These are phyloP conservation scores for Geranium brycei DNA, from an alignment of 345 rosid genomes.

Conservation along the genomic window DNA sequence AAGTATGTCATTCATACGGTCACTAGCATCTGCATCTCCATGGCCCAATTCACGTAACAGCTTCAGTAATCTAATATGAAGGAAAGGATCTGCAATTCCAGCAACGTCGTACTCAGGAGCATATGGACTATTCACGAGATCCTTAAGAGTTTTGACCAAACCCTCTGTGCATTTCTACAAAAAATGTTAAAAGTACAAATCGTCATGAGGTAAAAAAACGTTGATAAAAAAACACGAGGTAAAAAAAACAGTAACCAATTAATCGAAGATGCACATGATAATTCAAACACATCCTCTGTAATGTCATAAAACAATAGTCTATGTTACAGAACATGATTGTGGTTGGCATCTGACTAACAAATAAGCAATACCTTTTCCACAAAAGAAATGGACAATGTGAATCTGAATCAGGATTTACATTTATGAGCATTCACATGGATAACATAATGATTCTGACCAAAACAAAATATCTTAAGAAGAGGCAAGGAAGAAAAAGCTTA, in stretches of 20 bases:
- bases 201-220: constrained; percentile 7
- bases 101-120: constrained; percentile 96
- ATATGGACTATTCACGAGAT: constrained; percentile 83
- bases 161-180: constrained; percentile 83
- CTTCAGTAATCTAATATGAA: constrained; percentile 89
- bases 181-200: constrained; percentile 11
- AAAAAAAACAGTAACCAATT: neutral
- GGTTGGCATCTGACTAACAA: neutral
- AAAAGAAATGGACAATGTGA: neutral
- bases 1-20: constrained; percentile 93
- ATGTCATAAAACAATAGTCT: neutral
- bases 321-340: no score
- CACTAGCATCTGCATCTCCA: constrained; percentile 93
- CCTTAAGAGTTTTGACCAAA: constrained; percentile 75
- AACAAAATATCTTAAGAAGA: neutral
- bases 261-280: neutral
- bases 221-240: constrained; percentile 1
- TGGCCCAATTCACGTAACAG: constrained; percentile 83
- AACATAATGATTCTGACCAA: neutral
- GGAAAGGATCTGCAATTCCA: constrained; percentile 95
- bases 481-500: neutral
- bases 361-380: neutral
- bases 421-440: neutral
- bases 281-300: neutral
- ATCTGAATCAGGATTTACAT: neutral